Percentiles rank a stretch among this genome's conserved stretches.
Evolutionary conservation across 163 green algal species (phyloP).

Genomic region (Smithsoniella earleae): DNA sequence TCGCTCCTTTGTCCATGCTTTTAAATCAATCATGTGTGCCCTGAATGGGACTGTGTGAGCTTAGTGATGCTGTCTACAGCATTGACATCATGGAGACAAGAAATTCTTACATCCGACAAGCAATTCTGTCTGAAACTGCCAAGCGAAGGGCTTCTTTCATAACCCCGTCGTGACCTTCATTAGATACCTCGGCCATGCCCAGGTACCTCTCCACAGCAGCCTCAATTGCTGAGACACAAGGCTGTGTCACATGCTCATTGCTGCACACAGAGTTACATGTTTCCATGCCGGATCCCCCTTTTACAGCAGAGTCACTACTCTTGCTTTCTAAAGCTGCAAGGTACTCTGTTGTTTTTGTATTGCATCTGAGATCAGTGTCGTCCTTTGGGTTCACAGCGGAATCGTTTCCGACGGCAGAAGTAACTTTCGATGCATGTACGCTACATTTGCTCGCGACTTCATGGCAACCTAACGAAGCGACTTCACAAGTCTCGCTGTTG

Average conservation of each 20-base stretch:
- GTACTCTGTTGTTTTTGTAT: too few relatives aligned
- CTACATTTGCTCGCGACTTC: too few relatives aligned
- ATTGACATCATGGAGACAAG: background rate
- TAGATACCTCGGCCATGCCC: conserved; percentile 9
- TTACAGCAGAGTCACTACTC: background rate
- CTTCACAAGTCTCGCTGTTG: too few relatives aligned
- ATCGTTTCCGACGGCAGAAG: too few relatives aligned
- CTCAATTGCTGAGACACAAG: background rate
- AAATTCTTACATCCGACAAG: background rate
- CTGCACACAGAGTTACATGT: background rate
- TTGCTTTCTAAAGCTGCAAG: background rate
- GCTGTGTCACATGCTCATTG: background rate
- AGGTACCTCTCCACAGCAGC: conserved; percentile 10
- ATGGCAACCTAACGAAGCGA: too few relatives aligned
- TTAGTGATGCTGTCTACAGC: background rate
- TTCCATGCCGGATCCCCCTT: background rate
- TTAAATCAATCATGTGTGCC: background rate
- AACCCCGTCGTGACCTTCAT: background rate
- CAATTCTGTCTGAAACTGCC: conserved; percentile 3
- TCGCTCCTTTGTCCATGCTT: background rate
- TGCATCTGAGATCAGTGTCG: background rate
- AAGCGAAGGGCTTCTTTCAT: background rate
- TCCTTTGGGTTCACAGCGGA: background rate
- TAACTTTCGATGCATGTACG: too few relatives aligned
- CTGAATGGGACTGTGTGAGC: background rate